A percentile compares a stretch with the other conserved stretches of the same genome.
phyloP scores from a whole-genome alignment of 768 basidiomycete genomes.

The Pholiota microspora region DNA sequence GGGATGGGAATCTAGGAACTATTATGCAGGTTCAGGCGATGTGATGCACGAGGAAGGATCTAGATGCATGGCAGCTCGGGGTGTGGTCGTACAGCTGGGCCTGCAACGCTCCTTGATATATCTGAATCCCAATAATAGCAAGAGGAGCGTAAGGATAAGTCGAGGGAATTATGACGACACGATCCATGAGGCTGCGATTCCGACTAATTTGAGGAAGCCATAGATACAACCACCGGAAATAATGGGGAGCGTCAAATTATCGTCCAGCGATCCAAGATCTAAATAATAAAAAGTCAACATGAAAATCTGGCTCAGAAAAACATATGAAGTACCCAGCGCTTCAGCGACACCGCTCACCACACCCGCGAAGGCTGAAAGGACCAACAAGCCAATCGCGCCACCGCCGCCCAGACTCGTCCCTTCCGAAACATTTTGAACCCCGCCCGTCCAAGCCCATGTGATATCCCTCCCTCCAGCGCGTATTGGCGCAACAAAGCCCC shows the following conservation, averaged over 20 bases:
- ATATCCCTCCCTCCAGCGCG: conserved; percentile 34
- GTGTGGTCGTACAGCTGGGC: too few species aligned
- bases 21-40: too few species aligned
- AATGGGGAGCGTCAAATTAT: conserved; percentile 88
- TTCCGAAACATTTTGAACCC: conserved; percentile 34
- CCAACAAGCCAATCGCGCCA: conserved; percentile 50
- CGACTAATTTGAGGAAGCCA: conserved; percentile 40
- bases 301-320: conserved; percentile 4
- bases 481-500: conserved; percentile 57
- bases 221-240: conserved; percentile 69
- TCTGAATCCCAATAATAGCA: too few species aligned
- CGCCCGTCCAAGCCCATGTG: conserved; percentile 58
- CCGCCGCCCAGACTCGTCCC: conserved; percentile 24
- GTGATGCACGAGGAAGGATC: too few species aligned
- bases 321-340: conserved; percentile 69
- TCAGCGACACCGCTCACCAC: conserved; percentile 85
- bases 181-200: conserved; percentile 29
- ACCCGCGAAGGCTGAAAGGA: conserved; percentile 65
- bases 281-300: neutral
- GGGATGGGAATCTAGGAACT: too few species aligned
- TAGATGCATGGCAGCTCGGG: too few species aligned
- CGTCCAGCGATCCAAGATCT: conserved; percentile 86
- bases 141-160: neutral
- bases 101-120: too few species aligned
- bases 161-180: neutral